A percentile compares a stretch with the other conserved stretches of the same genome.
phyloP scores from a whole-genome alignment of 495 filamentous ascomycete species.

The Trichocladium uniseriatum region DNA sequence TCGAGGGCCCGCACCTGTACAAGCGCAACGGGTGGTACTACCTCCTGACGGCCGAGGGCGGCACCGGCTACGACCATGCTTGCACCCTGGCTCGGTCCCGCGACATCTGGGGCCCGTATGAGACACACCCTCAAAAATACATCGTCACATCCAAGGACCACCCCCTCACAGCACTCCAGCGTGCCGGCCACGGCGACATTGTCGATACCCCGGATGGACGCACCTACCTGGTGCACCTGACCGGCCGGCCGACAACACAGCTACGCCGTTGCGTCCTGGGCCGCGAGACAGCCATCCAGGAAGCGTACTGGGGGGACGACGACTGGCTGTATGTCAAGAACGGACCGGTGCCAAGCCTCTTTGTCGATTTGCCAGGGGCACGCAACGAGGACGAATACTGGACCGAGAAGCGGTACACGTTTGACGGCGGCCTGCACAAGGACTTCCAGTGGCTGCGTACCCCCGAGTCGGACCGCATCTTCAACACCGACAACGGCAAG shows the following conservation, averaged over 20 bases:
- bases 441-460: slow-evolving; percentile 52
- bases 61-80: slow-evolving; percentile 50
- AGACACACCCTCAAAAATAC: slow-evolving; percentile 41
- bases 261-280: slow-evolving; percentile 46
- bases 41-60: slow-evolving; percentile 57
- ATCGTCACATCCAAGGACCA: slow-evolving; percentile 39
- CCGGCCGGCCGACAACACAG: slow-evolving; percentile 45
- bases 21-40: slow-evolving; percentile 58
- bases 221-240: slow-evolving; percentile 47
- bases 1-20: slow-evolving; percentile 58
- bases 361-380: slow-evolving; percentile 41
- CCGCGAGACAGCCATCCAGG: slow-evolving; percentile 47
- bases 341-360: slow-evolving; percentile 43
- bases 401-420: slow-evolving; percentile 42
- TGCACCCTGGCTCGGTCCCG: slow-evolving; percentile 44
- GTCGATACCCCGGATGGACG: slow-evolving; percentile 49
- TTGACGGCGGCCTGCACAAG: slow-evolving; percentile 34
- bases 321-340: slow-evolving; percentile 52
- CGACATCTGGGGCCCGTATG: slow-evolving; percentile 51
- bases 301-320: slow-evolving; percentile 43
- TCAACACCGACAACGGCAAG: slow-evolving; percentile 28
- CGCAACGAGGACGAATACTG: slow-evolving; percentile 44
- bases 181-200: slow-evolving; percentile 51
- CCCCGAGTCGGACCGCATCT: slow-evolving; percentile 46
- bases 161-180: slow-evolving; percentile 39